phyloP scores from a whole-genome alignment of 1,284 basidiomycete species.

The Heterobasidion parviporum region DNA sequence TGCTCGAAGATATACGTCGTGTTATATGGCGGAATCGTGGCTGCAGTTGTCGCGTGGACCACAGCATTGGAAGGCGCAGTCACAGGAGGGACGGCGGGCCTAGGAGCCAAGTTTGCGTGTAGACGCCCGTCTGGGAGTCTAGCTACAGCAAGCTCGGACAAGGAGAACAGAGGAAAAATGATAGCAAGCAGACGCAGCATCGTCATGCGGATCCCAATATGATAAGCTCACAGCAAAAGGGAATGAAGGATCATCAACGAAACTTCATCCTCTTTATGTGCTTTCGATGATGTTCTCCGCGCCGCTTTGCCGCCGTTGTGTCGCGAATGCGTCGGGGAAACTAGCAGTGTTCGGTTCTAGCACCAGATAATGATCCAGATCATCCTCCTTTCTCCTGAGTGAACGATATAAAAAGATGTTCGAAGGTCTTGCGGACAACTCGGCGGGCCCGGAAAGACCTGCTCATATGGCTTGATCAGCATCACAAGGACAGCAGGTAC shows the following conservation, averaged over 20 bases:
- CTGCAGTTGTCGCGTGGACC: neutral
- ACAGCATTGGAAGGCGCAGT: neutral
- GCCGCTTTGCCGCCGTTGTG: neutral
- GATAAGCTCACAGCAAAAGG: neutral
- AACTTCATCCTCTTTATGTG: neutral
- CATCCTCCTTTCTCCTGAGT: neutral
- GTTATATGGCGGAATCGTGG: constrained; percentile 9
- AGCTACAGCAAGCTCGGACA: neutral
- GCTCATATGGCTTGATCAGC: neutral
- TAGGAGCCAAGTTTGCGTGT: constrained; percentile 2
- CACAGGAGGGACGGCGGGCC: neutral
- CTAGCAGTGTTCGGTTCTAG: too few species aligned
- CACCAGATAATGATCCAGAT: too few species aligned
- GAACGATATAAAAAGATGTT: neutral
- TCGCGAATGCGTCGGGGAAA: neutral
- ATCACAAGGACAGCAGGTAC: neutral
- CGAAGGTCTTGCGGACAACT: neutral
- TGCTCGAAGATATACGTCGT: constrained; percentile 62
- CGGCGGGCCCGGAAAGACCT: neutral
- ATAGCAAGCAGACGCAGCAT: neutral
- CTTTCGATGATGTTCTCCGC: neutral
- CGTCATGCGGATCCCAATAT: neutral
- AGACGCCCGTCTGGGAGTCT: neutral
- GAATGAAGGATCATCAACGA: neutral
- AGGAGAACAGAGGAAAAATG: neutral